phyloP scores from a whole-genome alignment of 148 eudicot species.

The Agrostemma githago region DNA sequence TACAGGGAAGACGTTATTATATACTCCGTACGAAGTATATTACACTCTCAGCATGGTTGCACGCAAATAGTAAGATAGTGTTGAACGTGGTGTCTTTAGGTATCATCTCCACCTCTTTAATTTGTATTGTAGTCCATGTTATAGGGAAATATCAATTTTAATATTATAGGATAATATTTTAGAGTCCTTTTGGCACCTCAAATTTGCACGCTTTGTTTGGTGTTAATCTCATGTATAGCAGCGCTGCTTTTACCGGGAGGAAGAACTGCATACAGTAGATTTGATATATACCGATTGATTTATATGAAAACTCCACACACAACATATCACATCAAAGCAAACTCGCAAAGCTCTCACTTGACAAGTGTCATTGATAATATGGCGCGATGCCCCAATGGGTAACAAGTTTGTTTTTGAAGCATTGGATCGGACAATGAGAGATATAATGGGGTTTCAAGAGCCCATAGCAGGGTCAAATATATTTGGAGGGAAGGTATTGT shows the following conservation, averaged over 20 bases:
- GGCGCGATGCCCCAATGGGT: constrained; percentile 18
- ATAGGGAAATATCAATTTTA: no score
- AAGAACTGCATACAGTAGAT: neutral
- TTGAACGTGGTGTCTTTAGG: no score
- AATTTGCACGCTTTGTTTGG: no score
- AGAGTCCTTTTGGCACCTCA: no score
- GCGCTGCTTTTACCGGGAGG: neutral
- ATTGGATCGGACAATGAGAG: constrained; percentile 12
- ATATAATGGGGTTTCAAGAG: neutral
- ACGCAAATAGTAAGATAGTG: no score
- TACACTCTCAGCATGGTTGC: no score
- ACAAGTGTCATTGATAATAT: constrained; percentile 7
- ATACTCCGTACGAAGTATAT: no score
- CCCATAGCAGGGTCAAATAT: neutral
- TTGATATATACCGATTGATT: neutral
- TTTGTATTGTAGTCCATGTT: no score
- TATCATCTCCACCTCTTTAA: no score
- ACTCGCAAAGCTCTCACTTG: neutral
- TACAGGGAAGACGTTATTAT: no score
- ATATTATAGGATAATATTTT: no score
- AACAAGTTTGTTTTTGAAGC: constrained; percentile 17
- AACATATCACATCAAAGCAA: neutral
- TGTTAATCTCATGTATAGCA: neutral
- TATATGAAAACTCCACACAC: constrained; percentile 4
- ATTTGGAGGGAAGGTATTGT: constrained; percentile 17